Percentiles rank a stretch among this genome's conserved stretches.
Conservation (phyloP, 176 grass and related monocot species). For the Phoenix dactylifera region DNA sequence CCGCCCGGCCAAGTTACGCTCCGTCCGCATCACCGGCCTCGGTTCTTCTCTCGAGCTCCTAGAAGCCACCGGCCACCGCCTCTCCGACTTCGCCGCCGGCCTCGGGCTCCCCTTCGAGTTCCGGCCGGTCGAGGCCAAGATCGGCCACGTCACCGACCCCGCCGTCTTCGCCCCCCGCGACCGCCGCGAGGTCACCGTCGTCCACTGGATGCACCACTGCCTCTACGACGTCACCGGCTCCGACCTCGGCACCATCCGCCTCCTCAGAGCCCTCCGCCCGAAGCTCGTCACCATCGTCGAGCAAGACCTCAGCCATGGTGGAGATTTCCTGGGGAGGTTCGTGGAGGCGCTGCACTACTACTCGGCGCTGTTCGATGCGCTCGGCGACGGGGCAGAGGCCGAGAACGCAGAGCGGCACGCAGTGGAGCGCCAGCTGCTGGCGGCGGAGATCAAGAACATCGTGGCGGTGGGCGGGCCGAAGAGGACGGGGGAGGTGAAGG, state of each 20-base stretch:
- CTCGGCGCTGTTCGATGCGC: conserved; percentile 84
- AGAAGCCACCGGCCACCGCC: conserved; percentile 56
- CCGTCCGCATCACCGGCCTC: conserved; percentile 66
- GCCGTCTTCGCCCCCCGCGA: conserved; percentile 33
- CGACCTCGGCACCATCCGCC: conserved; percentile 40
- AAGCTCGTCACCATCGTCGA: conserved; percentile 86
- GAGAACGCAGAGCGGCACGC: conserved; percentile 44
- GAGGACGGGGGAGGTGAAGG: conserved; percentile 62
- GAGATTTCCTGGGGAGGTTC: conserved; percentile 75
- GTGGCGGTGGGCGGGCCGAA: conserved; percentile 72
- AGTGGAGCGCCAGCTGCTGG: conserved; percentile 72
- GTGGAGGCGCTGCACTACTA: conserved; percentile 96
- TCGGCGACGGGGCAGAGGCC: conserved; percentile 45
- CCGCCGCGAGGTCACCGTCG: conserved; percentile 45
- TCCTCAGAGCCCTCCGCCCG: conserved; percentile 48
- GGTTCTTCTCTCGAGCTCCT: conserved; percentile 73
- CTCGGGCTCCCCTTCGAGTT: conserved; percentile 77
- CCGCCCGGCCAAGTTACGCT: conserved; percentile 36
- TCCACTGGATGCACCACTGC: conserved; percentile 96
- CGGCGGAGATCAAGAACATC: conserved; percentile 88
- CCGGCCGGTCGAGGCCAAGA: conserved; percentile 63
- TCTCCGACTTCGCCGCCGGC: conserved; percentile 56
- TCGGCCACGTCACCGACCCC: conserved; percentile 45
- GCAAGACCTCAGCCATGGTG: conserved; percentile 64
- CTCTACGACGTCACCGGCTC: conserved; percentile 91